Evolutionary conservation across 257 asterid species (phyloP), one percentile per base, ranked within the genome.

Genomic region (Ballota nigra): DNA sequence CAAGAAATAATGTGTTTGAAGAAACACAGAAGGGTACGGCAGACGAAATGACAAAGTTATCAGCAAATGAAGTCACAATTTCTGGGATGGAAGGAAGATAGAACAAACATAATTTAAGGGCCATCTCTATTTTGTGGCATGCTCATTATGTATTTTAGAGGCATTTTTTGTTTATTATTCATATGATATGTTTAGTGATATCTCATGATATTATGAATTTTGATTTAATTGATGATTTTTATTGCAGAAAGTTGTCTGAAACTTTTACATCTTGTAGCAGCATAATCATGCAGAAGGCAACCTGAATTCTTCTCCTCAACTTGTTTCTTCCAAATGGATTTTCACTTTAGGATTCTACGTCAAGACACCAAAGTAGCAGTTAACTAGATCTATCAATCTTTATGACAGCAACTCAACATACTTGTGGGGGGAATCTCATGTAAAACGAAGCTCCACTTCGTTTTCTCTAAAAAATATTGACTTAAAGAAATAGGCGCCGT

Each of bases 61-160:
- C 85, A 2, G 52, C 33, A 22, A 83, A 80, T 66, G 72, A 70
- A 53, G 23, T 80, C 74, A 56, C 85, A 10, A 19, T 83, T 18
- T 71, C 85, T 19, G 73, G 77, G 72, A 58, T 78, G 8, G 63
- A 61, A 19, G 81, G 75, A 52, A 60, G 81, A 77, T 78, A 70
- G 63, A 41, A 20, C 45, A 22, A 19, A 19, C 16, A 70, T 6
- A 16, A 47, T 12, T 12, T 3, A 0, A 12, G 13, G 18, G 51
- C 51, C 51, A 43, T 12, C 6, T 43, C 13, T 3, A 43, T 38
- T 38, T 0, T 9, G 45, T 38, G 45, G 45, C 45, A 38, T 38
- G 45, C 45, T 38, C 10, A 38, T 38, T 38, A 38, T 38, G 3
- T 15, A 38, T 13, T 12, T 38, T 38, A 38, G n/a, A n/a, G n/a